Percentiles rank a stretch among this genome's conserved stretches.
These are phyloP conservation scores for Phycomyces nitens DNA, from an alignment of 192 early-diverging fungal genomes.

Conservation along the genomic window DNA sequence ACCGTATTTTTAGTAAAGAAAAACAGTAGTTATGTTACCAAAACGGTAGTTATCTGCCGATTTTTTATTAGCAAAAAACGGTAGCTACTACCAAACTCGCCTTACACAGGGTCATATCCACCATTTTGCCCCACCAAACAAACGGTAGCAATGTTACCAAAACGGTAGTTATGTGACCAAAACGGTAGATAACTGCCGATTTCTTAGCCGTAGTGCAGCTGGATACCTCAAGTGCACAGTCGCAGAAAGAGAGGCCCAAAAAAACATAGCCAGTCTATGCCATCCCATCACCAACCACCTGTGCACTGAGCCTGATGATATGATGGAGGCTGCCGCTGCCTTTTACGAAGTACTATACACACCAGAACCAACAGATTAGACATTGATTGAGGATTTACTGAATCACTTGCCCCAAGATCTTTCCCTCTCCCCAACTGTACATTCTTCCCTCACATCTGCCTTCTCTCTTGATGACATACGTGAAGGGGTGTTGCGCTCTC, in stretches of 20 bases:
- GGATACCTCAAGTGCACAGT: slow-evolving; percentile 4
- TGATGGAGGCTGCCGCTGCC: background rate
- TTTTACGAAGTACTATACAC: slow-evolving; percentile 13
- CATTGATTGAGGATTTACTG: background rate
- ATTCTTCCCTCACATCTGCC: background rate
- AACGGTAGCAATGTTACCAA: too few species aligned
- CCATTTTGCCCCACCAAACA: too few species aligned
- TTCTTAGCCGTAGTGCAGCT: too few species aligned
- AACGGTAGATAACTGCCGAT: too few species aligned
- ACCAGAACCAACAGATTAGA: slow-evolving; percentile 3
- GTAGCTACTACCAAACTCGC: too few species aligned
- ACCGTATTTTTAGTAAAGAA: too few species aligned
- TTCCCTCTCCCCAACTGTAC: too few species aligned
- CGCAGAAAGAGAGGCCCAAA: background rate
- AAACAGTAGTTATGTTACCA: too few species aligned
- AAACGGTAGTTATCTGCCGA: too few species aligned
- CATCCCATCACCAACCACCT: background rate
- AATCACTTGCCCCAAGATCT: background rate
- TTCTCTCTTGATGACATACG: slow-evolving; percentile 2
- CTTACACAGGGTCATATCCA: too few species aligned
- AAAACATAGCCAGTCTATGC: background rate
- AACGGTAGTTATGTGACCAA: too few species aligned
- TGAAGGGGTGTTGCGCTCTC: background rate
- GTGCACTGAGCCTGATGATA: background rate
- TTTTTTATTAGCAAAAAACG: too few species aligned